Conservation (phyloP, 2,329 filamentous ascomycete species). For the Exophiala calicioides region DNA sequence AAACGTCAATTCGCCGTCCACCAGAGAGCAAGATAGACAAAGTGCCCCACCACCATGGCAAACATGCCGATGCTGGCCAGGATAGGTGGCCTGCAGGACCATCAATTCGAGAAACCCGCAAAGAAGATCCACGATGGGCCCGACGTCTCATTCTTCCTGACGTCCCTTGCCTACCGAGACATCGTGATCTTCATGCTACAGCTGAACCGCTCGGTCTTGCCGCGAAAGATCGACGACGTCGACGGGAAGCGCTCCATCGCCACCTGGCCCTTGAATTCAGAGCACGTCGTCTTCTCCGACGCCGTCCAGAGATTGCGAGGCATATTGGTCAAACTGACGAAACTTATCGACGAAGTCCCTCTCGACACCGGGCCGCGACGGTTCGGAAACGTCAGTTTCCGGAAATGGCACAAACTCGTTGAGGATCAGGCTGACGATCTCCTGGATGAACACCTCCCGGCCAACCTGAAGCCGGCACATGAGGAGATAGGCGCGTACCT, state of each 20-base stretch:
- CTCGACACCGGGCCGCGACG: conserved; percentile 82
- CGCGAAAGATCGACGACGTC: conserved; percentile 54
- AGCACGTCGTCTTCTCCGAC: conserved; percentile 51
- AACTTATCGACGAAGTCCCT: conserved; percentile 73
- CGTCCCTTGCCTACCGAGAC: conserved; percentile 79
- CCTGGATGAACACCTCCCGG: conserved; percentile 58
- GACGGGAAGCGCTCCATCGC: conserved; percentile 44
- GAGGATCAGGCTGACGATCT: conserved; percentile 60
- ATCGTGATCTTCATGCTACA: conserved; percentile 86
- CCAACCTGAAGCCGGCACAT: conserved; percentile 47
- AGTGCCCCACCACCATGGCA: conserved; percentile 16
- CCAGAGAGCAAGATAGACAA: too few relatives aligned
- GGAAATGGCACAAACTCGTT: conserved; percentile 75
- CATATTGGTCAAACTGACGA: conserved; percentile 65
- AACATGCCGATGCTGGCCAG: conserved; percentile 10
- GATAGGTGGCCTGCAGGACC: conserved; percentile 35
- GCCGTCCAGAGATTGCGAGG: conserved; percentile 65
- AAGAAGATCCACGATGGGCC: conserved; percentile 84
- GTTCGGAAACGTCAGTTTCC: conserved; percentile 90
- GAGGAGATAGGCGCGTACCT: conserved; percentile 78
- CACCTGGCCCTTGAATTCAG: conserved; percentile 52
- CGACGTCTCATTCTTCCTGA: conserved; percentile 79
- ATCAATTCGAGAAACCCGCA: conserved; percentile 65
- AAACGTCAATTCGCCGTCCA: too few relatives aligned
- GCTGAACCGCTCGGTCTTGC: conserved; percentile 83